phyloP scores from a whole-genome alignment of 23 red algal species.

The Pyropia haitanensis region DNA sequence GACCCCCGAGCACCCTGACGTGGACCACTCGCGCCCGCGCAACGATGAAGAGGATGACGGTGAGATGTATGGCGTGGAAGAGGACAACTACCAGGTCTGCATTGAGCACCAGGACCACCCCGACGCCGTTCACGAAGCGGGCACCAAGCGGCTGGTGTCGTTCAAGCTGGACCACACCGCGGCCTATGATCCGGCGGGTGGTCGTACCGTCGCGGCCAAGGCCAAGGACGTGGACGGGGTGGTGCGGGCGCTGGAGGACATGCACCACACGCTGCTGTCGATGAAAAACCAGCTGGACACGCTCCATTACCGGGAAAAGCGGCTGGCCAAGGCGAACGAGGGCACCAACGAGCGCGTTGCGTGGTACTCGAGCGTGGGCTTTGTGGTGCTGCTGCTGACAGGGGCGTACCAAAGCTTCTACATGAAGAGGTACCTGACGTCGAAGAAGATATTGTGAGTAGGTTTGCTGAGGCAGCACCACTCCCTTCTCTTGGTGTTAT shows the following conservation, averaged over 20 bases:
- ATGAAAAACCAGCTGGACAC: conserved; percentile 40
- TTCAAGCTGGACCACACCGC: conserved; percentile 23
- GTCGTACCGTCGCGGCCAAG: conserved; percentile 8
- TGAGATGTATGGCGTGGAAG: conserved; percentile 25
- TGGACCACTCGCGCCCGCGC: conserved; percentile 17
- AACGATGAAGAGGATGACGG: conserved; percentile 8
- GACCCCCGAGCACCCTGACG: conserved; percentile 13
- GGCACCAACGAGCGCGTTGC: conserved; percentile 19
- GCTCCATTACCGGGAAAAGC: conserved; percentile 41
- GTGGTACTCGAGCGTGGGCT: conserved; percentile 12
- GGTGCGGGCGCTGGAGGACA: conserved; percentile 19
- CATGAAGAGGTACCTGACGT: conserved; percentile 50
- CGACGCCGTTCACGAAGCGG: conserved; percentile 23
- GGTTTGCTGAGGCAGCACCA: background rate
- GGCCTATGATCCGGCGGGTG: background rate
- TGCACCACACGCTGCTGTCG: conserved; percentile 34
- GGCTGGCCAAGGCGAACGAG: conserved; percentile 26
- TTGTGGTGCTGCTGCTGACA: conserved; percentile 21
- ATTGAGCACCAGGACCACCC: conserved; percentile 54
- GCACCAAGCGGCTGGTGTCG: conserved; percentile 23
- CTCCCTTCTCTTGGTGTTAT: no score
- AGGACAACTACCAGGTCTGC: conserved; percentile 50
- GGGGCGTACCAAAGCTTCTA: conserved; percentile 37
- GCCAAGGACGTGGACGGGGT: conserved; percentile 30
- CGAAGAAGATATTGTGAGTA: conserved; percentile 49